phyloP scores from a whole-genome alignment of 352 stramenopile species.

The Phytophthora pinifolia region DNA sequence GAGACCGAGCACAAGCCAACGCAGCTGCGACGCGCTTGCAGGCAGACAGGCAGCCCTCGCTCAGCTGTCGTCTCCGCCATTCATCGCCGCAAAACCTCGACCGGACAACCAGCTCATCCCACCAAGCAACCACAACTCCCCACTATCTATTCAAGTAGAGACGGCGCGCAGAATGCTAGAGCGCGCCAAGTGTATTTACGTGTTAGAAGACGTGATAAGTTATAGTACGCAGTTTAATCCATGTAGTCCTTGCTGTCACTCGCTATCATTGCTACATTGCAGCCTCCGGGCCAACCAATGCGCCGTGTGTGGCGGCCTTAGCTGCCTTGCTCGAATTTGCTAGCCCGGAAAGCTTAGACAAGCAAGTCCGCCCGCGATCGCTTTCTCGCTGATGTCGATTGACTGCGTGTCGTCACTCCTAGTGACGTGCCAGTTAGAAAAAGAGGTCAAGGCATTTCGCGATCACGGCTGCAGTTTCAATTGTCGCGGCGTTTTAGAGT shows the following conservation, averaged over 20 bases:
- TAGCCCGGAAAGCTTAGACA: too few relatives aligned
- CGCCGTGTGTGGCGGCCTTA: too few relatives aligned
- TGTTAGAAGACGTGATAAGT: slow-evolving; percentile 40
- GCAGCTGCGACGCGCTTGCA: slow-evolving; percentile 26
- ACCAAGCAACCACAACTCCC: slow-evolving; percentile 8
- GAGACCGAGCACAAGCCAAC: slow-evolving; percentile 18
- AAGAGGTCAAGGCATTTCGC: too few relatives aligned
- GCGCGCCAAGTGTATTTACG: slow-evolving; percentile 34
- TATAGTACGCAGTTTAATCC: slow-evolving; percentile 39
- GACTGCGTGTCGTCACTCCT: too few relatives aligned
- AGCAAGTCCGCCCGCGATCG: too few relatives aligned
- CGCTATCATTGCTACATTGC: too few relatives aligned
- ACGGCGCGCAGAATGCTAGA: slow-evolving; percentile 21
- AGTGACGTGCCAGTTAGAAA: too few relatives aligned
- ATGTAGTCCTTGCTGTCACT: slow-evolving; percentile 4
- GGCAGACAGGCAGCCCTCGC: slow-evolving; percentile 20
- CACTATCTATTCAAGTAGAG: slow-evolving; percentile 37
- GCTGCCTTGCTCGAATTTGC: too few relatives aligned
- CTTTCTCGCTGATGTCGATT: too few relatives aligned
- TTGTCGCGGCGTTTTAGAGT: too few relatives aligned
- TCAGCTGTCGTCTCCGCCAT: slow-evolving; percentile 23
- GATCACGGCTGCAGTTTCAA: too few relatives aligned
- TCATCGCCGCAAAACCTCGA: slow-evolving; percentile 3
- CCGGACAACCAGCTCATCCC: slow-evolving; percentile 4
- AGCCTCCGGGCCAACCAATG: too few relatives aligned